phyloP scores from a whole-genome alignment of 345 rosid genomes.

The Ricinus communis region DNA sequence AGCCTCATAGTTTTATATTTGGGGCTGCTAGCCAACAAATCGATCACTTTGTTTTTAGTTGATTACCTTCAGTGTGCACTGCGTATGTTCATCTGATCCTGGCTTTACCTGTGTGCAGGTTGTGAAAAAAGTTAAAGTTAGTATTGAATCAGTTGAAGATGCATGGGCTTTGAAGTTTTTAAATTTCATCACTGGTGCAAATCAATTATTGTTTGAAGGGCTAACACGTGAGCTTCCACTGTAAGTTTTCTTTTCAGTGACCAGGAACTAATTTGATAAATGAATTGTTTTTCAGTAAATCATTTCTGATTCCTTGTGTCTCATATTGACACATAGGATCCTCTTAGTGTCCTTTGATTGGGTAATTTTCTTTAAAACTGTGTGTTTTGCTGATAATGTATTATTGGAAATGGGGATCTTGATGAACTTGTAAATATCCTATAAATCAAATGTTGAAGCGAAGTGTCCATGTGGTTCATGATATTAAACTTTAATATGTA shows the following conservation, averaged over 20 bases:
- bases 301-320: not conserved
- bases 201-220: slow-evolving; percentile 68
- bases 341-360: not conserved
- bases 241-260: slow-evolving; percentile 45
- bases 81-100: slow-evolving; percentile 10
- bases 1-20: not conserved
- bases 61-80: not conserved
- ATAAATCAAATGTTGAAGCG: not conserved
- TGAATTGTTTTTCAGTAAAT: not conserved
- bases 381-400: not conserved
- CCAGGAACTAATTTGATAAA: not conserved
- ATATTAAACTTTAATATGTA: not conserved
- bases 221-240: slow-evolving; percentile 75
- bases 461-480: not conserved
- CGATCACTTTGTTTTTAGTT: not conserved
- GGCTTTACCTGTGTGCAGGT: slow-evolving; percentile 38
- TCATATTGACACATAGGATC: not conserved
- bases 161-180: slow-evolving; percentile 66
- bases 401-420: not conserved
- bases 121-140: slow-evolving; percentile 48
- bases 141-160: slow-evolving; percentile 56
- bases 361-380: not conserved
- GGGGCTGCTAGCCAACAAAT: not conserved
- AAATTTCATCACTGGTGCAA: slow-evolving; percentile 59
- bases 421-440: not conserved